These are phyloP conservation scores for Protomyces inouyei DNA, from an alignment of 1,139 yeast species.

Conservation along the genomic window DNA sequence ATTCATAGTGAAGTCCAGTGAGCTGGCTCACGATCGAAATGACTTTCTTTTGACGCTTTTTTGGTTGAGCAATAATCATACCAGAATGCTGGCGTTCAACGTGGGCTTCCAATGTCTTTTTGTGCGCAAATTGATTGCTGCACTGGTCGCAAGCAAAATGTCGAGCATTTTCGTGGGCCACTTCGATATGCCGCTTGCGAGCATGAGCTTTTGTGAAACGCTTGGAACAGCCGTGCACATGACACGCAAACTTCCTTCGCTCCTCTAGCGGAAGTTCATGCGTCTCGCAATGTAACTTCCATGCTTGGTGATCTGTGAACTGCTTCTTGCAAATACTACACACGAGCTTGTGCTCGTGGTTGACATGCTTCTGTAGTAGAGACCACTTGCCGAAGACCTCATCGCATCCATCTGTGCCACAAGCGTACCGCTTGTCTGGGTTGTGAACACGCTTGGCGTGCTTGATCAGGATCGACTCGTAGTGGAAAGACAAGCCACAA, in stretches of 20 bases:
- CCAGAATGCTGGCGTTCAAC: constrained; percentile 27
- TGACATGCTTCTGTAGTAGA: constrained; percentile 65
- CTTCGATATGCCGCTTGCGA: constrained; percentile 30
- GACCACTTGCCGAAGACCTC: constrained; percentile 73
- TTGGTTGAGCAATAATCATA: background rate
- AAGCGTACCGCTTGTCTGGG: constrained; percentile 32
- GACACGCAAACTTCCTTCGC: constrained; percentile 55
- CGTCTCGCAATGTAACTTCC: constrained; percentile 66
- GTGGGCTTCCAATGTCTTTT: constrained; percentile 32
- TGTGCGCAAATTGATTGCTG: constrained; percentile 33
- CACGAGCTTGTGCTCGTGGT: constrained; percentile 64
- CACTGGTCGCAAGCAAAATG: constrained; percentile 34
- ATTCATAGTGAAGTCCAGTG: constrained; percentile 42
- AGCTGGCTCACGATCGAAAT: constrained; percentile 38
- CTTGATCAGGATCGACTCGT: constrained; percentile 38
- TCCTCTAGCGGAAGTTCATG: constrained; percentile 48
- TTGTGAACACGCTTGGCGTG: constrained; percentile 40
- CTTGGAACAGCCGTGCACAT: constrained; percentile 43
- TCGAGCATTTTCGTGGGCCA: constrained; percentile 32
- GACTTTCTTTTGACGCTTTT: constrained; percentile 27
- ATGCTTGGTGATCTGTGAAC: constrained; percentile 68
- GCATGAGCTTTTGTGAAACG: constrained; percentile 33
- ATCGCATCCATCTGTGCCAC: constrained; percentile 45
- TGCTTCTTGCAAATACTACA: constrained; percentile 60
- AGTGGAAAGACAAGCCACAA: constrained; percentile 39